Percentiles rank a stretch among this genome's conserved stretches.
Evolutionary conservation across 1,139 yeast species (phyloP).

Genomic region (Tardiomyces blankii): DNA sequence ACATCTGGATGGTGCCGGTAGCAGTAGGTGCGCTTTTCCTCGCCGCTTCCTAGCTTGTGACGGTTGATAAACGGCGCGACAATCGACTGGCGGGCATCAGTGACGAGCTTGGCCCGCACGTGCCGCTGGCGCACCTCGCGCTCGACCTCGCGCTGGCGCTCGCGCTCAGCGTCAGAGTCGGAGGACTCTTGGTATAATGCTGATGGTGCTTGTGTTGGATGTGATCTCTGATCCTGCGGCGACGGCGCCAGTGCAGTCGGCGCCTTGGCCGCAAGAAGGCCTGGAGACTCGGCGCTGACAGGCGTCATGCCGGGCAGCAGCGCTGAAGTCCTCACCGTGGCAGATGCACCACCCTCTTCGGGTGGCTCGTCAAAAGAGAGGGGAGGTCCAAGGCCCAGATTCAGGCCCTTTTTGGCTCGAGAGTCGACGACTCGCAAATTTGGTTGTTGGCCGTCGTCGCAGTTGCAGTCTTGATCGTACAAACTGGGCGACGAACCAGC

Average conservation of each 20-base stretch:
- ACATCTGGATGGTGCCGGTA: conserved; percentile 88
- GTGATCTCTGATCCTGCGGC: background rate
- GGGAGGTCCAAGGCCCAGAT: too few species aligned
- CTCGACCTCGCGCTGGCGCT: background rate
- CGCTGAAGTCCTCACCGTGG: too few species aligned
- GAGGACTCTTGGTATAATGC: background rate
- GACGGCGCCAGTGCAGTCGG: background rate
- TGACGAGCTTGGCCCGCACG: background rate
- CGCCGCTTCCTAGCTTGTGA: background rate
- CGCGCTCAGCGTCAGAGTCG: background rate
- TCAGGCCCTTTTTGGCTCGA: too few species aligned
- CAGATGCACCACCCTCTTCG: too few species aligned
- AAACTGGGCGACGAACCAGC: too few species aligned
- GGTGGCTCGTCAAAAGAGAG: too few species aligned
- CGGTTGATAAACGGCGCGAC: background rate
- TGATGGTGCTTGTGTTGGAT: background rate
- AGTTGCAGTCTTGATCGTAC: too few species aligned
- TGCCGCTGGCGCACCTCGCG: background rate
- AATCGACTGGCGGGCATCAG: background rate
- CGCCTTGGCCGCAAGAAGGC: too few species aligned
- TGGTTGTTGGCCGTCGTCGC: too few species aligned
- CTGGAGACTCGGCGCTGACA: too few species aligned
- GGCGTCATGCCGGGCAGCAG: too few species aligned
- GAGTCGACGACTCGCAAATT: too few species aligned
- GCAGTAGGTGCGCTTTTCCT: conserved; percentile 40